phyloP scores from a whole-genome alignment of 179 eudicot species.

The Vitellaria paradoxa region DNA sequence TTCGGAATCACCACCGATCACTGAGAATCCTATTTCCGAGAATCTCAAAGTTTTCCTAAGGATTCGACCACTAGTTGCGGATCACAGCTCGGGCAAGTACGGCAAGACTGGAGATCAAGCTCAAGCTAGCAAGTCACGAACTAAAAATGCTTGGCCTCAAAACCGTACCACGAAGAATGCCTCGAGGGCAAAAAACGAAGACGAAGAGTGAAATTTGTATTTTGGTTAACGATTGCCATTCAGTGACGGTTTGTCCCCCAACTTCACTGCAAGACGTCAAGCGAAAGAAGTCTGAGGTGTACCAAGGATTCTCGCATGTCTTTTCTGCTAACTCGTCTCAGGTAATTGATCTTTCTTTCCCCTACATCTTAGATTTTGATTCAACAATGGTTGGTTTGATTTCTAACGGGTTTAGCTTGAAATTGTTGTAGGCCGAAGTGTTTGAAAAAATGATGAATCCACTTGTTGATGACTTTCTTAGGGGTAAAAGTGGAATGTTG shows the following conservation, averaged over 20 bases:
- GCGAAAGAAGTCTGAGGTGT: conserved; percentile 58
- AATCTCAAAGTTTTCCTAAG: conserved; percentile 60
- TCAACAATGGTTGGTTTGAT: not conserved
- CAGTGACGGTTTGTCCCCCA: conserved; percentile 65
- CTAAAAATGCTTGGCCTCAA: conserved; percentile 49
- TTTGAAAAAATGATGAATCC: conserved; percentile 68
- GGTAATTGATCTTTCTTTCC: conserved; percentile 30
- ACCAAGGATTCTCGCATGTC: conserved; percentile 69
- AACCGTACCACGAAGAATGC: conserved; percentile 15
- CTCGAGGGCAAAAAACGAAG: conserved; percentile 16
- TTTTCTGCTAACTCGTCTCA: conserved; percentile 58
- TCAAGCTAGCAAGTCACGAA: not conserved
- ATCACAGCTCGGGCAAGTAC: not conserved
- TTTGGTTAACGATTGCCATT: conserved; percentile 40
- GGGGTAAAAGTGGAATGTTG: conserved; percentile 72
- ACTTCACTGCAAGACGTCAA: conserved; percentile 28
- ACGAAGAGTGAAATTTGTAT: conserved; percentile 38
- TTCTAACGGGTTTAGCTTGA: not conserved
- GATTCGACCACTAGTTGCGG: conserved; percentile 35
- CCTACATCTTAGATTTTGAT: not conserved
- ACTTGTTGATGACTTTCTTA: conserved; percentile 62
- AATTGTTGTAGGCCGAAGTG: conserved; percentile 55
- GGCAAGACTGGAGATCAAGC: conserved; percentile 10
- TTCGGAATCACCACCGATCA: not conserved
- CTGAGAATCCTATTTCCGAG: not conserved